Conservation (phyloP, 768 basidiomycete species). For the Naganishia vishniacii region DNA sequence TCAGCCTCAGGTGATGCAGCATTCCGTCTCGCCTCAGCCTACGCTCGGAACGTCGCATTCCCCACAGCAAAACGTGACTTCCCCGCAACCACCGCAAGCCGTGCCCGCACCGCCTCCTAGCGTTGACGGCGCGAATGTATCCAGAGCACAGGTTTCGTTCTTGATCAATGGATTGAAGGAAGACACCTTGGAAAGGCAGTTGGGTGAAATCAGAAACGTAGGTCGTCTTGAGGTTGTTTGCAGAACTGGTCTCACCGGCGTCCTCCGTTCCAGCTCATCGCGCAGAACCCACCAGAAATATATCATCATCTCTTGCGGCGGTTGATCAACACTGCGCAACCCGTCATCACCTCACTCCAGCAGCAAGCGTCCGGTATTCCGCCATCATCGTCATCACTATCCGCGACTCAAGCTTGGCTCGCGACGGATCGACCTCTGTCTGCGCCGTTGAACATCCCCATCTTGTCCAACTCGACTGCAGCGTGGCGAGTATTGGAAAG, state of each 20-base stretch:
- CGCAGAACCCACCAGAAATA: constrained; percentile 93
- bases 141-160: constrained; percentile 84
- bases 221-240: constrained; percentile 44
- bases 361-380: constrained; percentile 46
- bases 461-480: constrained; percentile 37
- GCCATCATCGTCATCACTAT: constrained; percentile 95
- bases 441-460: constrained; percentile 35
- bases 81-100: not conserved
- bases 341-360: constrained; percentile 38
- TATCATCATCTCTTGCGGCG: constrained; percentile 97
- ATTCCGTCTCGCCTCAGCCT: not conserved
- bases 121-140: constrained; percentile 27
- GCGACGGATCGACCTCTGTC: constrained; percentile 26
- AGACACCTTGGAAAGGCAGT: constrained; percentile 92
- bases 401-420: constrained; percentile 54
- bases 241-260: not conserved
- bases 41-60: constrained; percentile 2
- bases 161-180: constrained; percentile 91
- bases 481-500: constrained; percentile 46
- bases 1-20: constrained; percentile 5
- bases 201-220: constrained; percentile 89
- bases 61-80: constrained; percentile 6
- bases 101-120: not conserved
- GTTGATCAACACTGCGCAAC: constrained; percentile 72
- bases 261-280: constrained; percentile 65